Evolutionary conservation across 768 basidiomycete species (phyloP).

Genomic region (Exsudoporus frostii): DNA sequence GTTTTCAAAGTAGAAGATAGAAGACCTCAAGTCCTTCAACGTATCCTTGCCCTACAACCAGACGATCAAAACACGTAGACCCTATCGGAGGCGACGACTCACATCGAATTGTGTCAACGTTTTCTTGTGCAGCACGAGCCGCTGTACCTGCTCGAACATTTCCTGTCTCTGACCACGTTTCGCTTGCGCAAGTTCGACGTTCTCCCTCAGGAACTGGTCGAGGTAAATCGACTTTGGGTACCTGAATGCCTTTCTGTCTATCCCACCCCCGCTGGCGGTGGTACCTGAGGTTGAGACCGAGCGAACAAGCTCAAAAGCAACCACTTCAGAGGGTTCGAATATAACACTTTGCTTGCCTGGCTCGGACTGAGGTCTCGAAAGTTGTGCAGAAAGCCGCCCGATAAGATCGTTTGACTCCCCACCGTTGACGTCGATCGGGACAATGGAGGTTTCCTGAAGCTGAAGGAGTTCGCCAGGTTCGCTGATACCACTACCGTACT

Average conservation of each 20-base stretch:
- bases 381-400: constrained; percentile 41
- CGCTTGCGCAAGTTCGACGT: constrained; percentile 41
- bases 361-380: constrained; percentile 28
- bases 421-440: constrained; percentile 49
- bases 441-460: constrained; percentile 42
- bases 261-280: constrained; percentile 9
- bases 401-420: constrained; percentile 54
- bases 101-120: constrained; percentile 56
- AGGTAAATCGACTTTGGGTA: constrained; percentile 69
- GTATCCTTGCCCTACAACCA: constrained; percentile 55
- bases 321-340: constrained; percentile 57
- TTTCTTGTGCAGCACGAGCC: constrained; percentile 44
- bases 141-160: constrained; percentile 47
- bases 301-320: constrained; percentile 52
- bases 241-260: constrained; percentile 39
- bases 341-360: constrained; percentile 53
- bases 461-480: constrained; percentile 31
- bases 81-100: constrained; percentile 18
- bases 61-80: not conserved
- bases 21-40: constrained; percentile 55
- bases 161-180: constrained; percentile 36
- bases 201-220: constrained; percentile 67
- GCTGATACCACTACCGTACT: constrained; percentile 44
- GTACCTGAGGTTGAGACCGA: constrained; percentile 17
- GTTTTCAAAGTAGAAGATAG: constrained; percentile 70